Base-by-base conservation (phyloP, 352 stramenopile species). In the Thraustochytrium sp. region DNA sequence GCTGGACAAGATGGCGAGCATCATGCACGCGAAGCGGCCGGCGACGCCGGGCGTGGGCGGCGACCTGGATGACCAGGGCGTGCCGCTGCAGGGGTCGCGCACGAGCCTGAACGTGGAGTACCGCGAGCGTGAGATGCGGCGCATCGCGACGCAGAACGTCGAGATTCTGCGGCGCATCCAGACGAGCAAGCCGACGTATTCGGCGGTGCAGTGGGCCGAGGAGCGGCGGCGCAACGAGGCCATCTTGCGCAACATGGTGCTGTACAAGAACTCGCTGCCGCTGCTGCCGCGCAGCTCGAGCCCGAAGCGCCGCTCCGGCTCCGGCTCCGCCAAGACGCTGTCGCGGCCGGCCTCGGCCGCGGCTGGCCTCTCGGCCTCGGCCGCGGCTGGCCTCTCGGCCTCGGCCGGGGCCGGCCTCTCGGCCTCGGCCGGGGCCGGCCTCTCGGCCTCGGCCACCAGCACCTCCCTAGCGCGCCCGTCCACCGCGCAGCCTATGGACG, bases 1-100 rank as follows among this genome's bases (percentile, higher is more conserved):
- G 72, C 88, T 98, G 53, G 94, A 98, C 85, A 98, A 98, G 86
- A 98, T 98, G 95, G 96, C 93, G 21, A 90, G 93, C 78, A 98
- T 98, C 85, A 61, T 80, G 48, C 48, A 61, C 68, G 48, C 68
- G 5, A 80, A 80, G 31, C n/a, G 34, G 4, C 31, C 62, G 23
- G 40, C 26, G 34, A 51, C 68, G 34, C 68, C 68, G 37, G 59
- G 59, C 40, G 59, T 72, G 13, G 59, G 59, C 36, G 59, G 59
- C 13, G 59, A 72, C 36, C 40, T 26, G 9, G 59, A 38, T n/a
- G n/a, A n/a, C n/a, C n/a, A n/a, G 40, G 36, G 26, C 8, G 29
- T 18, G 59, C 40, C 4, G 1, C 59, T 46, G 16, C 11, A 18
- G 16, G 59, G 26, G 34, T 11, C 59, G 40, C 34, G 59, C n/a